These are phyloP conservation scores for Aspergillus cavernicola DNA, from an alignment of 495 filamentous ascomycete species.

Conservation along the genomic window DNA sequence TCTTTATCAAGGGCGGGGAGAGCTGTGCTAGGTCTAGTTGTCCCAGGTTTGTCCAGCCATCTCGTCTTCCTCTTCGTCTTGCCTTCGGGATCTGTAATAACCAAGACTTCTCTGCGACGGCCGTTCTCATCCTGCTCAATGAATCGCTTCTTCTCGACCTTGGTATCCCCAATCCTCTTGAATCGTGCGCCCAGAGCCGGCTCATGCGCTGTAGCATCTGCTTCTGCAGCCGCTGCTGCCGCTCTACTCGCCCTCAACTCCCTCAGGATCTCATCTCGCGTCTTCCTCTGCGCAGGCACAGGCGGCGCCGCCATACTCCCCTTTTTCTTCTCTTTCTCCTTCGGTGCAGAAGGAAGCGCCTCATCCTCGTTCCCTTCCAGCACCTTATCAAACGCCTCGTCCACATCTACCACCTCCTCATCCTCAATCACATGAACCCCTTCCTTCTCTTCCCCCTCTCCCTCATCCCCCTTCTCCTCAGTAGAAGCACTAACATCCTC, in stretches of 20 bases:
- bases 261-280: conserved; percentile 77
- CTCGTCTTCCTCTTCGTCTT: conserved; percentile 80
- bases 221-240: conserved; percentile 45
- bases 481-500: conserved; percentile 58
- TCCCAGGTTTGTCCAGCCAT: conserved; percentile 44
- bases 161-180: conserved; percentile 65
- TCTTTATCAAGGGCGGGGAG: conserved; percentile 64
- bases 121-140: conserved; percentile 66
- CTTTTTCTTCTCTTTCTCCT: conserved; percentile 67
- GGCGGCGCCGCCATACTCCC: conserved; percentile 68
- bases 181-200: conserved; percentile 70
- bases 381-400: conserved; percentile 71
- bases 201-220: conserved; percentile 30
- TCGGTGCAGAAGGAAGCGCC: conserved; percentile 45
- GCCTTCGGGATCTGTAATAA: conserved; percentile 82
- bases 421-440: conserved; percentile 13
- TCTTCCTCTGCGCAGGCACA: conserved; percentile 56
- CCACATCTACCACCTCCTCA: conserved; percentile 48
- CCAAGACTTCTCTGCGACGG: conserved; percentile 75
- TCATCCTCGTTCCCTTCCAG: conserved; percentile 62
- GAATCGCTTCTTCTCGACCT: conserved; percentile 59
- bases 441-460: conserved; percentile 18
- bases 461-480: conserved; percentile 23
- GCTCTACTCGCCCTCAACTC: conserved; percentile 75
- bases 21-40: conserved; percentile 16